Base-by-base conservation (phyloP, 352 stramenopile species). In the Phytophthora podocarpi region DNA sequence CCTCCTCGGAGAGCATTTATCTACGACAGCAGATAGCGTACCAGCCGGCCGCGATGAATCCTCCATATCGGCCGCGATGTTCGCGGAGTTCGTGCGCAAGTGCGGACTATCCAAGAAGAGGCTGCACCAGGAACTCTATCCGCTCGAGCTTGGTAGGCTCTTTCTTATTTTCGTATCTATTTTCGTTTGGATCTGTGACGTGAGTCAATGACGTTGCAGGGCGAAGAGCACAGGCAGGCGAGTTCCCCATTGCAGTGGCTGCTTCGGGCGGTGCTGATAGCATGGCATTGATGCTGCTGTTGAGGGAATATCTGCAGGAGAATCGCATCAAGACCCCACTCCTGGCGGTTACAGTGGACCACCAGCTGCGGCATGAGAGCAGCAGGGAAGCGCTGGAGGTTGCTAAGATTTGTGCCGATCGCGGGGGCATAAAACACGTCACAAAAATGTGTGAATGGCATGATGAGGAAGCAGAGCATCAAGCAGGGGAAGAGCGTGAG, bases 291-390 rank as follows among this genome's bases (percentile, higher is more conserved):
- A 82, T 85, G 69, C 74, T 94, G 37, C 49, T 96, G 34, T 69
- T 96, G 12, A 76, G 65, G 9, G 82, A 94, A 49, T 84, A 85
- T 47, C 32, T 95, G 12, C 57, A 70, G 10, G n/a, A 57, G 6
- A 71, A 79, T 10, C 21, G 56, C 28, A 78, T 92, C 31, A 52
- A 70, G 26, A 90, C 80, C 9, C 78, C 81, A 34, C 75, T 96
- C 9, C 59, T 96, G 16, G 87, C 83, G 6, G 82, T 96, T 58
- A 94, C 82, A 12, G 79, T 96, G 40, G 83, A 96, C 51, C 87
- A 96, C 55, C 67, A 64, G 24, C 66, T 96, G 20, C 85, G 87
- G 7, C 10, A 21, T 1, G 85, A 93, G 56, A 96, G 87, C 42
- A 58, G 67, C 4, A 64, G 73, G 1, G 87, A 96, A 69, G 87